Percentiles rank a stretch among this genome's conserved stretches.
Evolutionary conservation across 2,329 filamentous ascomycete genomes (phyloP).

Genomic region (Waltergamsia citrina): DNA sequence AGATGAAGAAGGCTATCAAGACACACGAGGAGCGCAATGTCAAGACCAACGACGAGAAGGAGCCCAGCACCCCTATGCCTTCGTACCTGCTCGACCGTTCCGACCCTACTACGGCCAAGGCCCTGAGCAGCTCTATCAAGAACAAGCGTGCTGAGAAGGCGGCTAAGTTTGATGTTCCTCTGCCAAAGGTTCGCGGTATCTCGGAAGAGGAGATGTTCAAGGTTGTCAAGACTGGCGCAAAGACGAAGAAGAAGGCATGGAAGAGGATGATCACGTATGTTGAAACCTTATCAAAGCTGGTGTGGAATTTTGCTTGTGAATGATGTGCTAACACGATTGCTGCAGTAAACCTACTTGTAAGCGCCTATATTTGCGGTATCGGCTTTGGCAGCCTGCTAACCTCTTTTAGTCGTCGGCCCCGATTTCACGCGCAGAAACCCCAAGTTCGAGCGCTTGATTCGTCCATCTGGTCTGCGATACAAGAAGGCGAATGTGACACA

Average conservation of each 20-base stretch:
- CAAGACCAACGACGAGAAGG: conserved; percentile 76
- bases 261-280: conserved; percentile 36
- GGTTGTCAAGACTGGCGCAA: conserved; percentile 92
- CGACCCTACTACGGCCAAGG: conserved; percentile 51
- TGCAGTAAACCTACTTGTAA: neutral
- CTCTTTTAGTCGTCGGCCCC: conserved; percentile 74
- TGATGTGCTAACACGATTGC: no score
- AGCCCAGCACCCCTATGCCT: conserved; percentile 72
- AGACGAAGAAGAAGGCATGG: conserved; percentile 77
- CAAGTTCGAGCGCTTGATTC: conserved; percentile 51
- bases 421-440: conserved; percentile 87
- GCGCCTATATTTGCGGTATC: no score
- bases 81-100: conserved; percentile 88
- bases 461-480: conserved; percentile 39
- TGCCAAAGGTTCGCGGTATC: conserved; percentile 88
- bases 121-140: conserved; percentile 80
- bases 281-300: no score
- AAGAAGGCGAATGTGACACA: conserved; percentile 51
- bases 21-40: conserved; percentile 94
- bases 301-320: no score
- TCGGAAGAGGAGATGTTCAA: conserved; percentile 97
- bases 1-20: conserved; percentile 92
- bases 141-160: conserved; percentile 92
- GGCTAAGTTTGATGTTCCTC: conserved; percentile 81
- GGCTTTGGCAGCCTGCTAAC: neutral